Evolutionary conservation across 495 filamentous ascomycete species (phyloP), one percentile per base, ranked within the genome.

Genomic region (Astrocystis sublimbata): DNA sequence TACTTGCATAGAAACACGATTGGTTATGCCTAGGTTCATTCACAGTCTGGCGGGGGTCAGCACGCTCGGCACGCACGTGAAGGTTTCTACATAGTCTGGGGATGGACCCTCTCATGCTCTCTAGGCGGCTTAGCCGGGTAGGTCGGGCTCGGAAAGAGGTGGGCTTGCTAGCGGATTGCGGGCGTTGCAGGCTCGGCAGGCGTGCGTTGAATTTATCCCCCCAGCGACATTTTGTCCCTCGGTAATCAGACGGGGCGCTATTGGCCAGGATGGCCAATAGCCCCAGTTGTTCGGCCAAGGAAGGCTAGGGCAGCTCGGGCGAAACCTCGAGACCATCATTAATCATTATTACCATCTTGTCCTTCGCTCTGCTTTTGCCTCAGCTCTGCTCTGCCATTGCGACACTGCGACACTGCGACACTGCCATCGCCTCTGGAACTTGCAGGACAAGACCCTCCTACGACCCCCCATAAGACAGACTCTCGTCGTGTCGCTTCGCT

Each of bases 201-300:
- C 8, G 21, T 10, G 36, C 2, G 7, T 6, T 24, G 12, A 19
- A 46, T 21, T 3, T 5, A 23, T 46, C 42, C 7, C 6, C 15
- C 24, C 17, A 33, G 23, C 17, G 17, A 35, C 45, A 40, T 46
- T 65, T 68, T 70, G 63, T 72, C 64, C 71, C 71, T 73, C 71
- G 71, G 71, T 71, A 73, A 73, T 73, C 68, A 73, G 66, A 63
- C 56, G 60, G 26, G 51, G 69, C 54, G 66, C 69, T 65, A 73
- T 73, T 73, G 71, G 70, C 62, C 50, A 24, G 65, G n/a, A n/a
- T n/a, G n/a, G n/a, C n/a, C n/a, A n/a, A n/a, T n/a, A 50, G 53
- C 36, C 49, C 65, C 61, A 62, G 70, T 66, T 62, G 63, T 55
- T 56, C 51, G 60, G 50, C n/a, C 43, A 47, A 66, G 58, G 56